Evolutionary conservation across 139 green algal species (phyloP).

Genomic region (Chlamydomonas sp.): DNA sequence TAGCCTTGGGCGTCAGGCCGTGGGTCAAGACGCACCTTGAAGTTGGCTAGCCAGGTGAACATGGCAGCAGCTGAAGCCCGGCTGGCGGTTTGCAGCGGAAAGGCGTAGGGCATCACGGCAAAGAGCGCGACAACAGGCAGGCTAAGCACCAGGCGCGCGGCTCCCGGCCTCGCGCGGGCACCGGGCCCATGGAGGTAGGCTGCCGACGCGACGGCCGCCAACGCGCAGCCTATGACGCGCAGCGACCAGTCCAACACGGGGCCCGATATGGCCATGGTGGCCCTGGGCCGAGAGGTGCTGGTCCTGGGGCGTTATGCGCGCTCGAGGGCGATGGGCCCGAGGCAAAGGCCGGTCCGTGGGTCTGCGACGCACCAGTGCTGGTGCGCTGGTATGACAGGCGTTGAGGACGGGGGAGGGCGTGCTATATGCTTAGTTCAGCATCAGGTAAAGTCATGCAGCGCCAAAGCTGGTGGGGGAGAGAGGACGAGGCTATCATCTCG

Average conservation of each 20-base stretch:
- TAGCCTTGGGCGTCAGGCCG: no score
- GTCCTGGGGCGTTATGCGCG: no score
- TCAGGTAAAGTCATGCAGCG: no score
- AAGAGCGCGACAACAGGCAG: background rate
- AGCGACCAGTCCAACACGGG: background rate
- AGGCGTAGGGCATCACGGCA: background rate
- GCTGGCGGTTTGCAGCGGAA: slow-evolving; percentile 15
- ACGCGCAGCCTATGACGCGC: background rate
- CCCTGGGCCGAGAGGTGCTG: no score
- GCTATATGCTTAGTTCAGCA: no score
- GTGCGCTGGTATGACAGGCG: no score
- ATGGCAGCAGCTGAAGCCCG: slow-evolving; percentile 35
- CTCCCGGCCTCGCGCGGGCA: background rate
- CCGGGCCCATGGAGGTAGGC: background rate
- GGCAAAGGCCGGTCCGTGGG: no score
- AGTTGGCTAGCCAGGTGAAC: slow-evolving; percentile 39
- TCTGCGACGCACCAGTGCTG: no score
- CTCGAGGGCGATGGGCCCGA: no score
- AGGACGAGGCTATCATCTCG: no score
- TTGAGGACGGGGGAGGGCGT: no score
- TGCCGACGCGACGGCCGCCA: background rate
- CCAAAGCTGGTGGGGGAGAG: no score
- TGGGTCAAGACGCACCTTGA: slow-evolving; percentile 13
- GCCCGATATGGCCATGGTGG: background rate
- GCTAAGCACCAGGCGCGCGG: background rate